Base-by-base conservation (phyloP, 768 basidiomycete species). In the Lactarius sp. region DNA sequence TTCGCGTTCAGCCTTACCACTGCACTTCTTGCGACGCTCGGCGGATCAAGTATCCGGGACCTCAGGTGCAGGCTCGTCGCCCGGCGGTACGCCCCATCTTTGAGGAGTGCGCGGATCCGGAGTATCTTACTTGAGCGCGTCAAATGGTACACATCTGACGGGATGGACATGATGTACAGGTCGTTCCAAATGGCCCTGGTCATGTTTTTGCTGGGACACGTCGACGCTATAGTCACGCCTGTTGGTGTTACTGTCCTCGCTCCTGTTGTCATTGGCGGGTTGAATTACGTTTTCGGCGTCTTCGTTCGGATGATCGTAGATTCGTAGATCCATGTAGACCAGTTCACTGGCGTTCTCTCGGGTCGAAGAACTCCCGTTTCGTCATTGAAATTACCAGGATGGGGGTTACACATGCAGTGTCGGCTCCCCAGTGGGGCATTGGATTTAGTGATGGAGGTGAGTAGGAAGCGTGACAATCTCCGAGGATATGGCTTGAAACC, bases 1-100 rank as follows among this genome's bases (percentile, higher is more conserved):
- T 22, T 63, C n/a, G 36, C 52, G 14, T 63, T 63, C 37, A 16
- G 36, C 34, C 14, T 53, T 34, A 18, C n/a, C 20, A 36, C 62
- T 4, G 14, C 39, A 22, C 14, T 6, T 6, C 5, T 59, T 4
- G 52, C 62, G 27, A 16, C 39, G 9, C 2, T 59, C n/a, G 8
- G 34, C 27, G 54, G 20, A 27, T 7, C 18, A 33, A 46, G 6
- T 7, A 20, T 39, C 20, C 36, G 44, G 8, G 14, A 33, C 2
- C 7, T n/a, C 4, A 63, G 1, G 52, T 3, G n/a, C 4, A 14
- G 0, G 36, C 50, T 37, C 39, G 16, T 16, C 22, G 18, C 34
- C 27, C 56, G 10, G 13, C 41, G 12, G 41, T 13, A 27, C 6
- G 20, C 10, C 16, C 52, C 3, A 8, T 3, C 33, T 5, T 4